A percentile compares a stretch with the other conserved stretches of the same genome.
phyloP scores from a whole-genome alignment of 2,329 filamentous ascomycete genomes.

The Colletotrichum navitas region DNA sequence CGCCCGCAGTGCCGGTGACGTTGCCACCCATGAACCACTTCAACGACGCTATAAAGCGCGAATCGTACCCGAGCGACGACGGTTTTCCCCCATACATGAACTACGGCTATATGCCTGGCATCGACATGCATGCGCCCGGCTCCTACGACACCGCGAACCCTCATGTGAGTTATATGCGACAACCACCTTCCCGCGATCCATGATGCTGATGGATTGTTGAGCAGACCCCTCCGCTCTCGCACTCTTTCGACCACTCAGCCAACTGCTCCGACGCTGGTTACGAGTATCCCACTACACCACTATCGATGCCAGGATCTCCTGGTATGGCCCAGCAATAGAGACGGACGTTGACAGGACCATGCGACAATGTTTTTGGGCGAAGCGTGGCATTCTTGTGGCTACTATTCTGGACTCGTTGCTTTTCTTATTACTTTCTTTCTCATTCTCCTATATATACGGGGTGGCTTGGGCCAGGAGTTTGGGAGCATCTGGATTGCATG shows the following conservation, averaged over 20 bases:
- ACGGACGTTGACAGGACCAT: background rate
- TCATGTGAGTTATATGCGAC: slow-evolving; percentile 76
- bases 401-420: background rate
- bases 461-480: slow-evolving; percentile 34
- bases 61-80: slow-evolving; percentile 68
- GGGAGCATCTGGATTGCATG: slow-evolving; percentile 34
- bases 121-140: slow-evolving; percentile 72
- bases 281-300: slow-evolving; percentile 76
- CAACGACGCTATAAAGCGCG: slow-evolving; percentile 75
- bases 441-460: slow-evolving; percentile 1
- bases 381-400: slow-evolving; percentile 6
- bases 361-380: background rate
- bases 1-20: slow-evolving; percentile 67
- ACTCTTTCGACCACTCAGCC: slow-evolving; percentile 77
- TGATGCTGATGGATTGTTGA: slow-evolving; percentile 63
- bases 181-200: slow-evolving; percentile 56
- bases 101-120: slow-evolving; percentile 74
- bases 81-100: slow-evolving; percentile 75
- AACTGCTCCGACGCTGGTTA: slow-evolving; percentile 72
- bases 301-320: slow-evolving; percentile 80
- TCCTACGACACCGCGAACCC: slow-evolving; percentile 77
- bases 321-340: slow-evolving; percentile 57
- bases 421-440: background rate
- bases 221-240: slow-evolving; percentile 83
- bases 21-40: slow-evolving; percentile 76